Conservation (phyloP, 495 filamentous ascomycete genomes). For the Sordaria brevicollis region DNA sequence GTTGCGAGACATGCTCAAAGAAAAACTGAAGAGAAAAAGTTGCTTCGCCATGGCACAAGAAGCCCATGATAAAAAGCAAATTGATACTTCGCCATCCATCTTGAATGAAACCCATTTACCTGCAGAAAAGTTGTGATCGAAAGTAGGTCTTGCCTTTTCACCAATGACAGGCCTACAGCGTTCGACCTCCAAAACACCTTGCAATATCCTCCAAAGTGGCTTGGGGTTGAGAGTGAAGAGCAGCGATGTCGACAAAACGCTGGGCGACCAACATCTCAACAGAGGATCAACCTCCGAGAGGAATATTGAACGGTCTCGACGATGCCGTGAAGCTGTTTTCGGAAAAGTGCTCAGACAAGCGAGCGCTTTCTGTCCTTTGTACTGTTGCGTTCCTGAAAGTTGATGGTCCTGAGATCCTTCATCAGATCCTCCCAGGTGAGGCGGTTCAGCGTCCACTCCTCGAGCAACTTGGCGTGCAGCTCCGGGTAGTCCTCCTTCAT, state of each 20-base stretch:
- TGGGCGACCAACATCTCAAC: background rate
- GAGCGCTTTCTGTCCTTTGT: background rate
- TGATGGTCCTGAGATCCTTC: background rate
- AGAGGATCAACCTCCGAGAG: background rate
- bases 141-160: background rate
- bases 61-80: background rate
- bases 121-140: background rate
- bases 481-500: background rate
- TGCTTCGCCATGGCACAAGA: background rate
- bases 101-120: background rate
- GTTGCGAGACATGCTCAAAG: background rate
- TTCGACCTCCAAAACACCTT: background rate
- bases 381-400: background rate
- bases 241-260: background rate
- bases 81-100: background rate
- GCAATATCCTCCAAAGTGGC: background rate
- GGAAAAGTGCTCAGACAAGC: background rate
- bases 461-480: background rate
- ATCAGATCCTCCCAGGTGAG: background rate
- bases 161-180: background rate
- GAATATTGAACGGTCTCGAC: background rate
- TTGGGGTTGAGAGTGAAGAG: background rate
- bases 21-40: background rate
- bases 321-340: background rate
- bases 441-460: background rate